Base-by-base conservation (phyloP, 345 rosid genomes). In the Salix viminalis region DNA sequence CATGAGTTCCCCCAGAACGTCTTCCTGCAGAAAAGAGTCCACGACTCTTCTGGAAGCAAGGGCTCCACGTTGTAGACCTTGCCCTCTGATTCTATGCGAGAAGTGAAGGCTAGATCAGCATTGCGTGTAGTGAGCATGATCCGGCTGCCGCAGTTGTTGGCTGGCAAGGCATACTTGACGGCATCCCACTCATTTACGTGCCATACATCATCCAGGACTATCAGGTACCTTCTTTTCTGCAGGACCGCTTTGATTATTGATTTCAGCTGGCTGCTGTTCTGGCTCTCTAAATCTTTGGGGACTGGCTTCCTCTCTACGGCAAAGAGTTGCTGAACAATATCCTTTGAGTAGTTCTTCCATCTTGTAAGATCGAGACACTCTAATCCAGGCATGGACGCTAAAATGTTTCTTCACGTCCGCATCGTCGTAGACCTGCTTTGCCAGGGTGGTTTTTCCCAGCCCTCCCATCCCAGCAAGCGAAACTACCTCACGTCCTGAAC, bases 121-220 rank as follows among this genome's bases (percentile, higher is more conserved):
- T 72, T 32, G 14, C 82, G 70, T 6, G 85, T 82, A 2, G 85
- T 82, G 50, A 82, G 73, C 77, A 82, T 65, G 7, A 82, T 11
- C 58, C 85, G 56, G 67, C 84, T 69, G 15, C 84, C 81, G 21
- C 41, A 44, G 4, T 50, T 10, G 14, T 32, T 73, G 24, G n/a
- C 9, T 14, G 78, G 78, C 56, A 81, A 81, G 10, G 78, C 81
- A 73, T 41, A 21, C 32, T 69, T 72, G 65, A 81, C 64, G 26
- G 80, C 48, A 74, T 81, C 75, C 80, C 80, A 77, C 26, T 16
- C 66, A 52, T 58, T 60, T 18, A 61, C 44, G 36, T 60, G 48
- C 84, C 84, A 81, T 2, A 77, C 72, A 41, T 81, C 81, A 46
- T 81, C 81, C 10, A 77, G 61, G 64, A 81, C 71, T n/a, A 81